Evolutionary conservation across 2,329 filamentous ascomycete genomes (phyloP), one percentile per base, ranked within the genome.

Genomic region (Talaromyces sp.): DNA sequence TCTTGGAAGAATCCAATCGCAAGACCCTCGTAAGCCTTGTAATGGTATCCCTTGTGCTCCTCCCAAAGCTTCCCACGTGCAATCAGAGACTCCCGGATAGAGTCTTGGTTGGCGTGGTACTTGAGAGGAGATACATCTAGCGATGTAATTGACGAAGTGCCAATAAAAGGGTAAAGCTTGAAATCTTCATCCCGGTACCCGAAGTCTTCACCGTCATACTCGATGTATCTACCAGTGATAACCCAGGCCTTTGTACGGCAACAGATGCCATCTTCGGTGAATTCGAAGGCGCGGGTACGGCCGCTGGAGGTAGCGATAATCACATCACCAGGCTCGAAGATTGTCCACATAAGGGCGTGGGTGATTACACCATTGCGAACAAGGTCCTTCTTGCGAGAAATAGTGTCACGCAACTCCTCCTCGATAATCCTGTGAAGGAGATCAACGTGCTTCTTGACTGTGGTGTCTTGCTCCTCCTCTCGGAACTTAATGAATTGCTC

Each of bases 351-450:
- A 1, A 84, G 76, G 11, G 78, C 72, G 46, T 78, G 83, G 0
- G 78, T 78, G 46, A 85, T 78, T 41, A 83, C 81, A 0, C 77
- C 75, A 54, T 84, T 82, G 66, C 54, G 49, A 33, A 82, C 71
- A 47, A 82, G 78, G 51, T 85, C 82, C 39, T 79, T 71, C 20
- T 76, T 78, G 0, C 76, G 71, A 46, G 77, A 74, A 48, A 85
- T 80, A 10, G 71, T 70, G 17, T 81, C 77, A 14, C 74, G 75
- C 9, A 86, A 73, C 60, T 85, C 82, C 16, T 75, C 73, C 41
- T 76, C 70, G 22, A 86, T 68, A 17, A 80, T 75, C 27, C 71
- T 70, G 55, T 75, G 71, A 9, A 86, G 66, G 0, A 84, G 62
- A 6, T 72, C 61, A 2, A 82, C 63, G 57, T 84, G 80, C 27